These are phyloP conservation scores for Asterophora parasitica DNA, from an alignment of 768 basidiomycete species.

Conservation along the genomic window DNA sequence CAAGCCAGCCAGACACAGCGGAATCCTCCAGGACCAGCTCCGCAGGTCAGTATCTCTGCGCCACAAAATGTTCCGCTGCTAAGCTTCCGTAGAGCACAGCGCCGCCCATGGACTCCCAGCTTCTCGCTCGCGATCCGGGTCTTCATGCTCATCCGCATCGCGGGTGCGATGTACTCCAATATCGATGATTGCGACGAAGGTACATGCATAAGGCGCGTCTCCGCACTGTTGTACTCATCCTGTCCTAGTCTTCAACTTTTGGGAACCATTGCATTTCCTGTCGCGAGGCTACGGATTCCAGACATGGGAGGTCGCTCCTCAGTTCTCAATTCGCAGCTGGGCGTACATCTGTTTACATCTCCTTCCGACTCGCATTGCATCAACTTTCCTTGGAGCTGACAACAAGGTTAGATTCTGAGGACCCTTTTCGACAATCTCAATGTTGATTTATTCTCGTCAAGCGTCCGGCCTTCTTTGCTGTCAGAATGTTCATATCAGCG, in stretches of 20 bases:
- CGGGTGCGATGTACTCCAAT: constrained; percentile 91
- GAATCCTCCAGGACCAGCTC: constrained; percentile 77
- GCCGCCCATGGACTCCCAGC: constrained; percentile 80
- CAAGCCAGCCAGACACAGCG: constrained; percentile 45
- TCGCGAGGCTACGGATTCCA: constrained; percentile 87
- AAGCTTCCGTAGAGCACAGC: constrained; percentile 46
- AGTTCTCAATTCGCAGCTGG: constrained; percentile 92
- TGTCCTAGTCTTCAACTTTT: constrained; percentile 89
- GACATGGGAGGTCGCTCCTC: constrained; percentile 95
- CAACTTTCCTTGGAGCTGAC: constrained; percentile 45
- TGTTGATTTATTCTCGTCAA: constrained; percentile 27
- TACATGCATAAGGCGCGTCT: constrained; percentile 21
- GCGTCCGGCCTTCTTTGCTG: constrained; percentile 86
- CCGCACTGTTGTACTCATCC: neutral
- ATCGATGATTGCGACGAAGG: constrained; percentile 98
- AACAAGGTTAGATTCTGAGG: constrained; percentile 64
- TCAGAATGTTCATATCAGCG: constrained; percentile 75
- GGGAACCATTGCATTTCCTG: constrained; percentile 95
- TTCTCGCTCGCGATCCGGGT: constrained; percentile 83
- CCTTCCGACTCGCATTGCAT: constrained; percentile 57
- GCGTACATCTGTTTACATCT: constrained; percentile 83
- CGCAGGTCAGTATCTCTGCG: constrained; percentile 46
- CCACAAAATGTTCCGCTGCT: constrained; percentile 6
- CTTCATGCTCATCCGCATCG: constrained; percentile 72
- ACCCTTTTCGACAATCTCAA: neutral